Evolutionary conservation across 2,329 filamentous ascomycete species (phyloP).

Genomic region (Aureobasidium pullulans): DNA sequence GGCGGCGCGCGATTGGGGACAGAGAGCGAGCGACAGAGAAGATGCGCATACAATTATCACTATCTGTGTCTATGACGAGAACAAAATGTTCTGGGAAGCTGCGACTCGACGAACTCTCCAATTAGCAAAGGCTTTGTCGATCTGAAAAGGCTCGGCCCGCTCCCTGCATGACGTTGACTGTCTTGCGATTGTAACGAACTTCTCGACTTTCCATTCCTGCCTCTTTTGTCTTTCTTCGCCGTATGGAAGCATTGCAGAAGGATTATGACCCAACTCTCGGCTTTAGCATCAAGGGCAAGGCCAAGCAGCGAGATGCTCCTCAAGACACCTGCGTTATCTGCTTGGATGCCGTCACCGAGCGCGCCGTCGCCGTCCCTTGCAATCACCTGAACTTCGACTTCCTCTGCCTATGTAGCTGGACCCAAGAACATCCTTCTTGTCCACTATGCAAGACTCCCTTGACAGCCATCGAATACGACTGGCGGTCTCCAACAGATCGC

Average conservation of each 20-base stretch:
- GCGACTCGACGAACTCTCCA: slow-evolving; percentile 4
- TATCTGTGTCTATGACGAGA: slow-evolving; percentile 6
- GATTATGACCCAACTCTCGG: slow-evolving; percentile 16
- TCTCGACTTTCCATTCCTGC: background rate
- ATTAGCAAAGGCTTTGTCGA: background rate
- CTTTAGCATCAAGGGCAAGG: slow-evolving; percentile 24
- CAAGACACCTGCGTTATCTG: slow-evolving; percentile 73
- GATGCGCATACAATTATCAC: background rate
- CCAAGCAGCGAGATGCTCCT: slow-evolving; percentile 4
- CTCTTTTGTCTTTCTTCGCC: background rate
- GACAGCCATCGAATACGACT: slow-evolving; percentile 58
- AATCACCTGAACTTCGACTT: slow-evolving; percentile 78
- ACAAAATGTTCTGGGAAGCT: slow-evolving; percentile 9
- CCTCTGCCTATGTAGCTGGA: slow-evolving; percentile 74
- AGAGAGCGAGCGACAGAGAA: background rate
- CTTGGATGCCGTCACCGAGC: slow-evolving; percentile 65
- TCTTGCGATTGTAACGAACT: background rate
- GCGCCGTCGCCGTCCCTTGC: slow-evolving; percentile 68
- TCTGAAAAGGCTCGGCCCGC: background rate
- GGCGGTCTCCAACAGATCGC: slow-evolving; percentile 44
- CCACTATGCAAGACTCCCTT: slow-evolving; percentile 62
- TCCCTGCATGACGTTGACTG: slow-evolving; percentile 6
- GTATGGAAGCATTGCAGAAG: slow-evolving; percentile 6
- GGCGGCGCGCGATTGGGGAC: background rate
- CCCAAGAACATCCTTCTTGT: slow-evolving; percentile 63